A percentile compares a stretch with the other conserved stretches of the same genome.
Evolutionary conservation across 192 early-diverging fungal species (phyloP).

Genomic region (Coemansia sp.): DNA sequence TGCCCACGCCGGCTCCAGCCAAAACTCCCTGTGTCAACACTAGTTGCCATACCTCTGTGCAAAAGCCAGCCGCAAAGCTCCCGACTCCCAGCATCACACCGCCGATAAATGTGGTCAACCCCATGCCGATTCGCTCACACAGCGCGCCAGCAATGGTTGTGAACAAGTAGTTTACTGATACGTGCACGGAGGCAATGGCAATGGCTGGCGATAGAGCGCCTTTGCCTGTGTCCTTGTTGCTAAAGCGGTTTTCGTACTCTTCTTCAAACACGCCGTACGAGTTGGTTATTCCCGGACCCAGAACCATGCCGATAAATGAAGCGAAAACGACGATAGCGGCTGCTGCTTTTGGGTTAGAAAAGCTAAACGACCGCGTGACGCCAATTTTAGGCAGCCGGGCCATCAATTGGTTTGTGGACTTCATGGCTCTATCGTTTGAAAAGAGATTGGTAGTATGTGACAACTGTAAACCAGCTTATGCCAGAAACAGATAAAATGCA

Average conservation of each 20-base stretch:
- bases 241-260: constrained; percentile 47
- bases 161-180: constrained; percentile 47
- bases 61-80: constrained; percentile 43
- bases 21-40: constrained; percentile 44
- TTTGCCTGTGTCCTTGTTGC: constrained; percentile 16
- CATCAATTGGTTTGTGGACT: background rate
- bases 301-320: constrained; percentile 49
- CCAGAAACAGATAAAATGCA: background rate
- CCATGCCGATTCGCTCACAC: constrained; percentile 52
- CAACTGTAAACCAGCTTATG: background rate
- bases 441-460: background rate
- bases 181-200: constrained; percentile 42
- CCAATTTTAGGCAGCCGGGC: constrained; percentile 39
- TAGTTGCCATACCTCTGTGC: constrained; percentile 54
- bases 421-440: background rate
- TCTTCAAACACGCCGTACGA: constrained; percentile 54
- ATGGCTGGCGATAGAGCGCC: constrained; percentile 37
- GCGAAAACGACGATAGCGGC: constrained; percentile 36
- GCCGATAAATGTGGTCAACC: constrained; percentile 48
- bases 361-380: constrained; percentile 34
- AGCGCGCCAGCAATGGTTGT: constrained; percentile 49
- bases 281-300: constrained; percentile 47
- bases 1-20: constrained; percentile 47
- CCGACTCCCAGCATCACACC: constrained; percentile 34
- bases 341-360: constrained; percentile 33